Evolutionary conservation across 352 stramenopile genomes (phyloP).

Genomic region (Peronospora tabacina): DNA sequence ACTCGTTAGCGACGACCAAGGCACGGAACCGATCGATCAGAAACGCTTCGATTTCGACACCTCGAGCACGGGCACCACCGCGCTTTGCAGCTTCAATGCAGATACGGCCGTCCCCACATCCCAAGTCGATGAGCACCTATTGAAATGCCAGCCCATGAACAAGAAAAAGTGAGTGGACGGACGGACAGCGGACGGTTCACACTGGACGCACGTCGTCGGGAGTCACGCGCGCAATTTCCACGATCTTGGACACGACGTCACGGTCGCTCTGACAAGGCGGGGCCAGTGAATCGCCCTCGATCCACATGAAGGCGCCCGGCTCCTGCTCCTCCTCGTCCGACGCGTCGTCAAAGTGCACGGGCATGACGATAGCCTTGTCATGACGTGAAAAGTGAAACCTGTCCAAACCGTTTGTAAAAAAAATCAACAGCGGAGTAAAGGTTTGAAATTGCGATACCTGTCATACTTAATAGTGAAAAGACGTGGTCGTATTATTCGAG

Average conservation of each 20-base stretch:
- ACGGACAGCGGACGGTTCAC: neutral
- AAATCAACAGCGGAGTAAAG: too few relatives aligned
- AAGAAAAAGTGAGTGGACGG: neutral
- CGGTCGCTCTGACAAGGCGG: conserved; percentile 53
- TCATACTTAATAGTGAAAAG: conserved; percentile 15
- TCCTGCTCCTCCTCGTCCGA: conserved; percentile 38
- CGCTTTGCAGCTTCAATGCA: conserved; percentile 43
- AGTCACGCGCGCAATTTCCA: conserved; percentile 39
- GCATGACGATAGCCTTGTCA: conserved; percentile 15
- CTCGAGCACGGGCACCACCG: conserved; percentile 36
- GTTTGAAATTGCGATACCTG: neutral
- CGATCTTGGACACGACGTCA: conserved; percentile 48
- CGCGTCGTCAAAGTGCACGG: conserved; percentile 26
- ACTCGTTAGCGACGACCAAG: conserved; percentile 27
- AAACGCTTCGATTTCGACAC: conserved; percentile 51
- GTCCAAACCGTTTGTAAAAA: neutral
- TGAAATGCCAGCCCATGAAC: neutral
- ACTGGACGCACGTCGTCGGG: conserved; percentile 34
- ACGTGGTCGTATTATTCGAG: too few relatives aligned
- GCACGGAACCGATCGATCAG: conserved; percentile 41
- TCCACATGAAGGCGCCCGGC: conserved; percentile 49
- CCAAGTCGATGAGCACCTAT: conserved; percentile 47
- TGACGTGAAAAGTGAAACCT: neutral
- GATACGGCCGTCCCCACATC: conserved; percentile 51
- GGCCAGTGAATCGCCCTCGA: conserved; percentile 51